phyloP scores from a whole-genome alignment of 78 protist genomes.

The Dictyostelium firmibasis region DNA sequence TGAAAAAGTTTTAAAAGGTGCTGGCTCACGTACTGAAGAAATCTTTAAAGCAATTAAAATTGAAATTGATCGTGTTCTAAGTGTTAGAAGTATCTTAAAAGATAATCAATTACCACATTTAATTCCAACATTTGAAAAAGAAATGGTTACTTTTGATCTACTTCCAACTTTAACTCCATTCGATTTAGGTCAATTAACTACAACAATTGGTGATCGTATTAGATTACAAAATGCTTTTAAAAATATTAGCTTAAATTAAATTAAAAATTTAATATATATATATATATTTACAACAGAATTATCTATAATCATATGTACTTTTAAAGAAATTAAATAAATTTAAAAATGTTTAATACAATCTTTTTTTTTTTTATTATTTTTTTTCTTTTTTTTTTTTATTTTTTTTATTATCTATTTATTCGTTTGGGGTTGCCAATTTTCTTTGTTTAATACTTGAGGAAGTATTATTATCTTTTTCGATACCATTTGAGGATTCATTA shows the following conservation, averaged over 20 bases:
- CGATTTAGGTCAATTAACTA: neutral
- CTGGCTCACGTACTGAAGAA: neutral
- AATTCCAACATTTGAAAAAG: neutral
- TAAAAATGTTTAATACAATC: neutral
- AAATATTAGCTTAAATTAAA: neutral
- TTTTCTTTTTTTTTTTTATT: neutral
- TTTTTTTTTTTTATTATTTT: neutral
- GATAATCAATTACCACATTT: constrained; percentile 25
- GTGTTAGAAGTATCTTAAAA: constrained; percentile 13
- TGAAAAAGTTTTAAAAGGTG: neutral
- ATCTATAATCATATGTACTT: neutral
- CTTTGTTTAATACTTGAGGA: constrained; percentile 5
- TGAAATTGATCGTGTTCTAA: neutral
- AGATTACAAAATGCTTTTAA: constrained; percentile 4
- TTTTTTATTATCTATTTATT: neutral
- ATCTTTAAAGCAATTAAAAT: neutral
- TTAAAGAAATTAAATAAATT: neutral
- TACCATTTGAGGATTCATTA: neutral
- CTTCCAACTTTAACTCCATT: neutral
- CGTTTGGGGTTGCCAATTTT: constrained; percentile 12
- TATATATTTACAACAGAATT: neutral
- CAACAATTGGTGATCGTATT: constrained; percentile 32
- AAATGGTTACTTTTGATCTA: constrained; percentile 8
- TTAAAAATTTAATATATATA: neutral
- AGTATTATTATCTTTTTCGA: neutral